These are phyloP conservation scores for Fusarium sp. DNA, from an alignment of 2,329 filamentous ascomycete species.

Conservation along the genomic window DNA sequence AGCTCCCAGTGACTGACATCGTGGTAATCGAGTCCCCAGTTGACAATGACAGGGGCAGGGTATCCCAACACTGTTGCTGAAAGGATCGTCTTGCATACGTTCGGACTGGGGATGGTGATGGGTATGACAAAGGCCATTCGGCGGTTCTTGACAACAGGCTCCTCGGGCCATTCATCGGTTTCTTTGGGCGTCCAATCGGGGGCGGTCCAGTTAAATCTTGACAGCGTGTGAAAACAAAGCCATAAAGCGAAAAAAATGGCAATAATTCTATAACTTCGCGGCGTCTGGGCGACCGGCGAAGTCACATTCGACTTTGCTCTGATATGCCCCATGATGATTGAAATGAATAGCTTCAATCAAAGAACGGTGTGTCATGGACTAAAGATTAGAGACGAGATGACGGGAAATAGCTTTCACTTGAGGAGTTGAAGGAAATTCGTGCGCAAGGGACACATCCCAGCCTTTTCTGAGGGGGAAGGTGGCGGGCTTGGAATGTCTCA, in stretches of 20 bases:
- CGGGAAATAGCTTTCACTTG: not conserved
- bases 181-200: not conserved
- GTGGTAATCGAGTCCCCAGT: not conserved
- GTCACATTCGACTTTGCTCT: not conserved
- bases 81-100: not conserved
- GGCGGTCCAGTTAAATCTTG: accelerated
- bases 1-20: not conserved
- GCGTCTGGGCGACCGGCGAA: not conserved
- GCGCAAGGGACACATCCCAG: not conserved
- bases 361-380: accelerated
- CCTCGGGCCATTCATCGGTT: not conserved
- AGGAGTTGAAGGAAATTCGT: accelerated
- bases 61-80: not conserved
- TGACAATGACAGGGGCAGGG: constrained; percentile 1
- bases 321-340: not conserved
- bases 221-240: not conserved
- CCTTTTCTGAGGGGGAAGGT: not conserved
- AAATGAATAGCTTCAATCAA: not conserved
- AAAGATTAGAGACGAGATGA: not conserved
- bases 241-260: accelerated
- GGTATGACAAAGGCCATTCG: constrained; percentile 1
- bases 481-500: not conserved
- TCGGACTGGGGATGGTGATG: not conserved
- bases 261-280: not conserved
- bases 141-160: not conserved